Conservation (phyloP, 2,329 filamentous ascomycete genomes). For the Colletotrichum chrysophilum region DNA sequence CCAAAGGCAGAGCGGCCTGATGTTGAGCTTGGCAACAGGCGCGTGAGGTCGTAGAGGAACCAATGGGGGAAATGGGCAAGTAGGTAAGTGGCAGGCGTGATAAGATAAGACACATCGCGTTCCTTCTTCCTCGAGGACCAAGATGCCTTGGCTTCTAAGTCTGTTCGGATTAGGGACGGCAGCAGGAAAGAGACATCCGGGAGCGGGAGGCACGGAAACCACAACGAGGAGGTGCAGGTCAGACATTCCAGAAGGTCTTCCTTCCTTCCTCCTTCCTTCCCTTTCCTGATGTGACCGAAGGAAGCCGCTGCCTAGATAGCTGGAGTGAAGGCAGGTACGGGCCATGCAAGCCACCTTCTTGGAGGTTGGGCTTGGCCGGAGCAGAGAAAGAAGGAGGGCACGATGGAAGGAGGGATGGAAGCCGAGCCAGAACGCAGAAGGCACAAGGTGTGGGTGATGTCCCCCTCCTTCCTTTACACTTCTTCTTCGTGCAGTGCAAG, state of each 20-base stretch:
- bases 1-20: not conserved
- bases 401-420: not conserved
- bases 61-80: not conserved
- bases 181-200: not conserved
- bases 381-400: not conserved
- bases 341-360: not conserved
- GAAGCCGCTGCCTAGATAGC: slow-evolving; percentile 4
- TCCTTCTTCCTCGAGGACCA: not conserved
- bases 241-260: slow-evolving; percentile 8
- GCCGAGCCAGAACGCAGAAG: not conserved
- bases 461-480: not conserved
- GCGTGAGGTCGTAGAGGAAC: not conserved
- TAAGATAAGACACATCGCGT: not conserved
- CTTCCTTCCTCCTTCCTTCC: not conserved
- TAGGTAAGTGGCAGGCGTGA: not conserved
- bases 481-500: not conserved
- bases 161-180: not conserved
- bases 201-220: not conserved
- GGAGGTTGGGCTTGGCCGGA: not conserved
- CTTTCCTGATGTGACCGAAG: slow-evolving; percentile 6
- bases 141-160: not conserved
- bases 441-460: not conserved
- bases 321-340: not conserved
- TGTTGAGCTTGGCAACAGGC: not conserved
- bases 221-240: not conserved